Base-by-base conservation (phyloP, 441 rosid species). In the Erodium texanum region DNA sequence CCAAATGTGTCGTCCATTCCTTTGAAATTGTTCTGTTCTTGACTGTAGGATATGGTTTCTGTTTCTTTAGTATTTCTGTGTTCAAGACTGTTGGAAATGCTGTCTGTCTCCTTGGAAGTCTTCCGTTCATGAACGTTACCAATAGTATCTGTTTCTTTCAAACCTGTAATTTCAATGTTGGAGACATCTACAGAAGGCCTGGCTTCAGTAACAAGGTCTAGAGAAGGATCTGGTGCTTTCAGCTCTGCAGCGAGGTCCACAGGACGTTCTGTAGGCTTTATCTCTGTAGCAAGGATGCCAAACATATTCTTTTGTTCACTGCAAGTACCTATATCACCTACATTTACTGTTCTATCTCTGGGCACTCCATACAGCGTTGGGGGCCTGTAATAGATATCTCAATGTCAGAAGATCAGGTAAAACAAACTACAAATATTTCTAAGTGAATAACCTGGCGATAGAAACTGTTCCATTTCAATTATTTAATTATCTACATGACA, bases 341-440 rank as follows among this genome's bases (percentile, higher is more conserved):
- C 70, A 72, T 77, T 79, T 66, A 77, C 76, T 48, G 79, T 64
- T 80, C 82, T 92, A 58, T 92, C 97, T 68, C 84, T 82, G 34
- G 98, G 96, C 69, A 85, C 86, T 75, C 98, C 99, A 70, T 86
- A 83, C 62, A 94, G 86, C 3, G 98, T 92, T 18, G 98, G 93
- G 62, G 83, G 70, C 80, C 99, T 92, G 89, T 72, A 79, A 84
- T 68, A 50, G 58, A 54, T 27, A 1, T 27, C 29, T 1, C 29
- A 27, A 27, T 1, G 29, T 27, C 29, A 27, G 29, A 4, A 27
- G 29, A 27, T 4, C 29, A 27, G 29, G 29, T 27, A 27, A 1
- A 27, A 27, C 4, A 27, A 27, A 27, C 29, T 27, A 27, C 29
- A 27, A 27, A 27, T 27, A 27, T 4, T 27, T 4, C 4, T 27